phyloP scores from a whole-genome alignment of 768 basidiomycete species.

The Rhizopogon vinicolor region DNA sequence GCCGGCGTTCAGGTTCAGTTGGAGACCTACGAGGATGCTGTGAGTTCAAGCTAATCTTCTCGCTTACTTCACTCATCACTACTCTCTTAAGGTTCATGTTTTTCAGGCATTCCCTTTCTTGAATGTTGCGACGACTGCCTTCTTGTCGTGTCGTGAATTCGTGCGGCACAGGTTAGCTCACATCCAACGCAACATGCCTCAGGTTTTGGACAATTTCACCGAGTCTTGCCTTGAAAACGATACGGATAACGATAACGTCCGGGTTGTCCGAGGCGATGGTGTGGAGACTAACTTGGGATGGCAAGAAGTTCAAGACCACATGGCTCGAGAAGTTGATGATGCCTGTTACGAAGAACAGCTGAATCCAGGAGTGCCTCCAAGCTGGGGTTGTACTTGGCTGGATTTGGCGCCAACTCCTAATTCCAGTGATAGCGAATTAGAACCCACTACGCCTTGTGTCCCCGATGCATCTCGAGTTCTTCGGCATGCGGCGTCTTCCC shows the following conservation, averaged over 20 bases:
- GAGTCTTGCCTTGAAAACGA: slow-evolving; percentile 65
- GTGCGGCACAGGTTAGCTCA: slow-evolving; percentile 56
- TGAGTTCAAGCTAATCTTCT: slow-evolving; percentile 30
- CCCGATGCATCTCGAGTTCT: not conserved
- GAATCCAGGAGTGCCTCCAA: slow-evolving; percentile 34
- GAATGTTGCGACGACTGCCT: slow-evolving; percentile 58
- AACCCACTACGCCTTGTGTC: not conserved
- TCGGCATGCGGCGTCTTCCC: not conserved
- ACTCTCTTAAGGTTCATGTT: slow-evolving; percentile 64
- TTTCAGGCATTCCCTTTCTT: slow-evolving; percentile 89
- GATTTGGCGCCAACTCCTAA: slow-evolving; percentile 3
- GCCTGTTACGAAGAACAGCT: slow-evolving; percentile 27
- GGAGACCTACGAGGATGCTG: slow-evolving; percentile 89
- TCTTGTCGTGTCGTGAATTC: slow-evolving; percentile 67
- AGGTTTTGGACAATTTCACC: slow-evolving; percentile 46
- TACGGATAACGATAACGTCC: slow-evolving; percentile 61
- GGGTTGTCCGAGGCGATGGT: slow-evolving; percentile 74
- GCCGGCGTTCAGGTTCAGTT: slow-evolving; percentile 84
- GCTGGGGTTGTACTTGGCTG: slow-evolving; percentile 39
- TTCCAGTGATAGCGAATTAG: slow-evolving; percentile 1
- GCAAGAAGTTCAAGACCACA: slow-evolving; percentile 35
- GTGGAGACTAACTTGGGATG: slow-evolving; percentile 43
- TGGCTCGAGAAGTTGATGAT: slow-evolving; percentile 20
- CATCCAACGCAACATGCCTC: slow-evolving; percentile 44
- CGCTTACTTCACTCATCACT: not conserved